phyloP scores from a whole-genome alignment of 331 rosid species.

The Ulmus americana region DNA sequence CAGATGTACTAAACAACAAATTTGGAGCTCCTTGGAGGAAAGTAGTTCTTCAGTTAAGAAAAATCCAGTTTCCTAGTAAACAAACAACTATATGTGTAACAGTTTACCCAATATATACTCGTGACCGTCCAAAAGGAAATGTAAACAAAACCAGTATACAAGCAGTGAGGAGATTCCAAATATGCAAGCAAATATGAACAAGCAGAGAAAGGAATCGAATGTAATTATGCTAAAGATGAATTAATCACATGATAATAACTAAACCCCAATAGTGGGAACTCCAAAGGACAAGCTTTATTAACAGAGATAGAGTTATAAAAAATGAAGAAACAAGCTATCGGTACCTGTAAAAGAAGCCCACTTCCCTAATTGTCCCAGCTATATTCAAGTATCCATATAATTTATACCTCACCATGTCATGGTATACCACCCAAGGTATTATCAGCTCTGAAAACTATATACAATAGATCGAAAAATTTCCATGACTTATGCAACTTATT shows the following conservation, averaged over 20 bases:
- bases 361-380: slow-evolving; percentile 27
- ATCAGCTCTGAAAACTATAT: slow-evolving; percentile 41
- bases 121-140: not conserved
- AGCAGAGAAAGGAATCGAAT: not conserved
- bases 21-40: too few relatives aligned
- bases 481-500: slow-evolving; percentile 16
- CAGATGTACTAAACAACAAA: too few relatives aligned
- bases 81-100: too few relatives aligned
- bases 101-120: not conserved
- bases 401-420: slow-evolving; percentile 29
- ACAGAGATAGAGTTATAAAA: slow-evolving; percentile 13
- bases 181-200: not conserved
- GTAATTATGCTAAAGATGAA: not conserved
- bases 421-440: slow-evolving; percentile 20
- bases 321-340: slow-evolving; percentile 28
- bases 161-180: not conserved
- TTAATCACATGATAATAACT: not conserved
- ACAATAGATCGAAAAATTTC: slow-evolving; percentile 31
- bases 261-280: not conserved
- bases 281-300: slow-evolving; percentile 24
- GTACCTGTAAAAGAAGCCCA: slow-evolving; percentile 25
- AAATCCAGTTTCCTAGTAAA: too few relatives aligned
- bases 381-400: slow-evolving; percentile 22
- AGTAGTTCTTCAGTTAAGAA: too few relatives aligned
- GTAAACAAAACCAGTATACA: not conserved